A percentile compares a stretch with the other conserved stretches of the same genome.
Evolutionary conservation across 768 basidiomycete genomes (phyloP).

Genomic region (Strobilomyces confusus): DNA sequence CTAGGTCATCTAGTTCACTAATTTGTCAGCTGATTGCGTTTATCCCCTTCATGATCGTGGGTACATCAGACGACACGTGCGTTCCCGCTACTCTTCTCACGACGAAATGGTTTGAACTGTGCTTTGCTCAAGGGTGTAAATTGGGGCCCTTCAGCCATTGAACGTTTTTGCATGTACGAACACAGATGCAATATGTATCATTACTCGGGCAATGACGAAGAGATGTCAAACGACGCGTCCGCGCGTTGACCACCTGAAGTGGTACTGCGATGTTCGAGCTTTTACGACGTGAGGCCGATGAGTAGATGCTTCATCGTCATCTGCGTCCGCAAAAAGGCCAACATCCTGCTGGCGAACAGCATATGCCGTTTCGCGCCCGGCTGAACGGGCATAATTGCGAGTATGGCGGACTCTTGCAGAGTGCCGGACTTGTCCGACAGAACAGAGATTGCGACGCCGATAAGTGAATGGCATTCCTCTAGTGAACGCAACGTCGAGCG

Average conservation of each 20-base stretch:
- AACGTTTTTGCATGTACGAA: conserved; percentile 21
- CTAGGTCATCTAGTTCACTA: neutral
- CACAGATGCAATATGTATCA: conserved; percentile 20
- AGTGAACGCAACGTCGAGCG: no score
- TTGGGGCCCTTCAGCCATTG: conserved; percentile 1
- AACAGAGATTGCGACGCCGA: no score
- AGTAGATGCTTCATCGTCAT: no score
- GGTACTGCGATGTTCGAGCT: no score
- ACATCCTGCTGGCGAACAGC: no score
- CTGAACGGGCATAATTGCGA: no score
- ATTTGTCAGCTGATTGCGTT: conserved; percentile 14
- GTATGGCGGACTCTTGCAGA: no score
- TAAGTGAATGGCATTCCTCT: no score
- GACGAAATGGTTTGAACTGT: neutral
- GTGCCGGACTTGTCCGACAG: no score
- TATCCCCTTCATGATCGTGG: neutral
- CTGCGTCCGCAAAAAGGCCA: no score
- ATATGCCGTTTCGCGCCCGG: no score
- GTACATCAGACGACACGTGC: conserved; percentile 54
- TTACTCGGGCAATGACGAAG: conserved; percentile 6
- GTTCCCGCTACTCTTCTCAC: conserved; percentile 23
- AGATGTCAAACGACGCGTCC: neutral
- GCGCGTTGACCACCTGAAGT: neutral
- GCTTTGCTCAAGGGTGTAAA: conserved; percentile 35
- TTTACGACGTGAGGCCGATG: no score